Evolutionary conservation across 202 grass and related monocot genomes (phyloP), one percentile per base, ranked within the genome.

Genomic region (Digitaria exilis): DNA sequence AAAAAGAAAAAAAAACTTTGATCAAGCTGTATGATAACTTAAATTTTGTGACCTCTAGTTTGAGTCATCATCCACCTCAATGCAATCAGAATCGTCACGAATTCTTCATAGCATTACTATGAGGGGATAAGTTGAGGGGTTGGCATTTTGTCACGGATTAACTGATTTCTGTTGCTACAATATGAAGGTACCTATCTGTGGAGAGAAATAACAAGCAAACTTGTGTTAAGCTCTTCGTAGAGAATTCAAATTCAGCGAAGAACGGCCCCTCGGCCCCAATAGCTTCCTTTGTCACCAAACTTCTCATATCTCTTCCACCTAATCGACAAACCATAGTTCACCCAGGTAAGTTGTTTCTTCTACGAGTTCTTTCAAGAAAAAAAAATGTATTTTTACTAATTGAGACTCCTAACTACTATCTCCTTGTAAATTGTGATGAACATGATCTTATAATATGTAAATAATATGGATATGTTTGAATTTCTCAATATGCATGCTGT

Each of bases 161-260:
- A 89, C 29, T 11, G 44, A 29, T 71, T 52, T 80, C 1, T 79
- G n/a, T 62, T 82, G n/a, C 46, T 86, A 45, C 45, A 79, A 68
- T 85, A 4, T 78, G 78, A 86, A 96, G 96, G 96, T 90, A 90
- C 87, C 71, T 99, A 46, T 92, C 84, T 63, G 93, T 99, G 79
- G 96, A 99, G 88, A 99, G 88, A 87, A 96, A 94, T 71, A 92
- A 90, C 83, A 96, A 99, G 75, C 93, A 96, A 55, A 83, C 94
- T 34, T 92, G 61, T 32, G 87, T 99, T 87, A 99, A 96, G 82
- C 85, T 99, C 62, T 96, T 87, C 77, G 87, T 84, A 7, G 93
- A 99, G 46, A 81, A 90, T 42, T 92, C 89, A 9, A 90, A 52
- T 52, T 91, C 87, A 39, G 80, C 87, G 9, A 92, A 85, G 85